Evolutionary conservation across 495 filamentous ascomycete genomes (phyloP).

Genomic region (Neurospora sp.): DNA sequence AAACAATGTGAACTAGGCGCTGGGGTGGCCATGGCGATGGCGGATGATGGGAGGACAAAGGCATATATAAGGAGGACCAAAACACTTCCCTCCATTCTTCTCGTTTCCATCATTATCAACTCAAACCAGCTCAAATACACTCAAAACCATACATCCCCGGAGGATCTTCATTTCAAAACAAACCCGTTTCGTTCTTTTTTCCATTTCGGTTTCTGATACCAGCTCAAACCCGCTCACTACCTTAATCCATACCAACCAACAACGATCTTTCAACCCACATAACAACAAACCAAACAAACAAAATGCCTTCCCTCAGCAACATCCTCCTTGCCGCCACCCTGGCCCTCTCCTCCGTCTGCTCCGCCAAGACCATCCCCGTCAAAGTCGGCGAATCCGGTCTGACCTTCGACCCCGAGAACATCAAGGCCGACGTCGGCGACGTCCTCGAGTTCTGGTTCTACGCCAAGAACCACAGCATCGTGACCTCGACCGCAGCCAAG

Average conservation of each 20-base stretch:
- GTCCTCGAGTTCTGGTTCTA: constrained; percentile 45
- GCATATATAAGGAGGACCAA: neutral
- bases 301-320: constrained; percentile 5
- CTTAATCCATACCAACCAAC: neutral
- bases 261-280: neutral
- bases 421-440: constrained; percentile 35
- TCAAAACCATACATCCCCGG: neutral
- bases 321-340: constrained; percentile 8
- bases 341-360: constrained; percentile 8
- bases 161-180: neutral
- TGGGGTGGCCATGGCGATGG: neutral
- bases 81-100: neutral
- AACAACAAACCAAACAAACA: neutral
- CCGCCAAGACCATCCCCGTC: constrained; percentile 14
- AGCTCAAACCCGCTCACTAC: neutral
- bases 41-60: neutral
- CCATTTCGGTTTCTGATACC: neutral
- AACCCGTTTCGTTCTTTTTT: neutral
- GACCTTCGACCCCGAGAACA: constrained; percentile 18
- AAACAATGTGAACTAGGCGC: neutral
- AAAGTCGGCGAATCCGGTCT: constrained; percentile 19
- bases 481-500: constrained; percentile 31
- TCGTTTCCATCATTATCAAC: neutral
- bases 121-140: neutral
- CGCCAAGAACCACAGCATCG: constrained; percentile 41